Evolutionary conservation across 192 early-diverging fungal species (phyloP), one percentile per base, ranked within the genome.

Genomic region (Backusella circina): DNA sequence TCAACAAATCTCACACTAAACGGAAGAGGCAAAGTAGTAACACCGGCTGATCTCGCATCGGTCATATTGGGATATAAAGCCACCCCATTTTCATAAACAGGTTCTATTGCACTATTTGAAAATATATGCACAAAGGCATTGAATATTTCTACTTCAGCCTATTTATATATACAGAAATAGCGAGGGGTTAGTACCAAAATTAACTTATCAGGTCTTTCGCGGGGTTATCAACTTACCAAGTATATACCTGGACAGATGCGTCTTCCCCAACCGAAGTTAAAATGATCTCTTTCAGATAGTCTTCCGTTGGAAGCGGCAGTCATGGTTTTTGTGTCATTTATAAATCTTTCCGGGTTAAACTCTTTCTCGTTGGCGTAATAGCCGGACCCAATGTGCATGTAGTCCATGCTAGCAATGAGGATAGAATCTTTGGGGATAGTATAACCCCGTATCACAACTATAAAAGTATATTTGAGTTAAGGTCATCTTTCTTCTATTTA

Each of bases 271-370:
- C 75, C 75, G 47, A 77, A 77, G 15, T 39, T 71, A 26, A 41
- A 65, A 21, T 77, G 75, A 47, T 77, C 75, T n/a, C 75, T 26
- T 31, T 36, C 54, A 13, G 37, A 32, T 0, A 77, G 61, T 13
- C 13, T 57, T 36, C 75, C 75, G 33, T 71, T 77, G 2, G 70
- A 70, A 23, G 66, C 30, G 12, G 75, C 39, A 44, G 47, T 16
- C 68, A 65, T 71, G 1, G 54, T 44, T 65, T 69, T 47, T 31
- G 31, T 13, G 23, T 70, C 23, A 23, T 61, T 28, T n/a, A 77
- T 26, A 37, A 39, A 77, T 32, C 88, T 86, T 33, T 84, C 82
- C 3, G 88, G 88, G 47, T 78, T 77, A 26, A 88, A 89, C 70
- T 79, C 77, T 15, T 86, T 78, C 3, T 87, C 87, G 0, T 83